Evolutionary conservation across 2,329 filamentous ascomycete genomes (phyloP).

Genomic region (Beauveria rudraprayagi): DNA sequence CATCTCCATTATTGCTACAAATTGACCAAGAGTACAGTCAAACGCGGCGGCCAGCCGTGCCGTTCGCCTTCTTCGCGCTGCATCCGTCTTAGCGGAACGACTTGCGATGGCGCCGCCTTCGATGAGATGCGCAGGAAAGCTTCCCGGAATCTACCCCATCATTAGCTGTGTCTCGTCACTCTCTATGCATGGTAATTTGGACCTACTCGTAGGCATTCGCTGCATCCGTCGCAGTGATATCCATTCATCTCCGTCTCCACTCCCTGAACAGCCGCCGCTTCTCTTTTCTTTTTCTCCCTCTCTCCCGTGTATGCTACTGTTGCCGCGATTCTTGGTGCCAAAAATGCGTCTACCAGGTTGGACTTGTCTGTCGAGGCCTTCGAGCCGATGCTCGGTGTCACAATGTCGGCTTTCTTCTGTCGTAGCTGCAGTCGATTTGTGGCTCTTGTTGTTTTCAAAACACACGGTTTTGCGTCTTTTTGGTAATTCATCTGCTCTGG

Average conservation of each 20-base stretch:
- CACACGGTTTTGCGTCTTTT: background rate
- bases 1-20: conserved; percentile 14
- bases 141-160: conserved; percentile 18
- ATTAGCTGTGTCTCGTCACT: background rate
- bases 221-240: background rate
- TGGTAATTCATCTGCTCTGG: background rate
- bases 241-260: background rate
- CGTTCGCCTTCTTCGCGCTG: background rate
- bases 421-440: background rate
- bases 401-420: background rate
- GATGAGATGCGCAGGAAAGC: conserved; percentile 20
- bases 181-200: too few species aligned
- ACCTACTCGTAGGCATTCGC: background rate
- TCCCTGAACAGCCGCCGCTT: background rate
- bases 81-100: conserved; percentile 18
- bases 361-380: background rate
- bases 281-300: background rate
- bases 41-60: background rate
- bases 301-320: background rate
- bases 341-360: background rate
- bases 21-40: background rate
- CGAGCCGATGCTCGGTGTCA: background rate
- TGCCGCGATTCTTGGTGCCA: background rate
- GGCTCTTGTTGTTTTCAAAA: background rate
- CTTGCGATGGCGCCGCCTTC: conserved; percentile 22